Percentiles rank a stretch among this genome's conserved stretches.
Conservation (phyloP, 2,329 filamentous ascomycete species). For the Pyrenophora teres region DNA sequence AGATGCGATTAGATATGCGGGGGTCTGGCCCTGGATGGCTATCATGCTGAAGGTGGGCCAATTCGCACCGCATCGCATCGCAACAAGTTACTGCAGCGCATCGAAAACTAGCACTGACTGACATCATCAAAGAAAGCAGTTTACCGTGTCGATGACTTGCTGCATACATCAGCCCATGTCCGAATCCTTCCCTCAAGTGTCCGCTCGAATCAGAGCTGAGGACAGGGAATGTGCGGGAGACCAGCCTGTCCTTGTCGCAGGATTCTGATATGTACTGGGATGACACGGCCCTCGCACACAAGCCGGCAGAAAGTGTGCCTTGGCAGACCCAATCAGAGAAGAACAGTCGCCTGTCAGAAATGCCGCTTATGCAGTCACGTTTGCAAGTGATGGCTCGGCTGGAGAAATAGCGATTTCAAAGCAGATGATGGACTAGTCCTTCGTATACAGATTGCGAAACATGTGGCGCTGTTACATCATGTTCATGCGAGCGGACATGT, state of each 20-base stretch:
- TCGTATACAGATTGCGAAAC: slow-evolving; percentile 24
- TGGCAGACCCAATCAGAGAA: slow-evolving; percentile 32
- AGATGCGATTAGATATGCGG: slow-evolving; percentile 1
- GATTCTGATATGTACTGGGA: slow-evolving; percentile 30
- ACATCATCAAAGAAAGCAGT: slow-evolving; percentile 34
- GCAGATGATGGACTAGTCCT: slow-evolving; percentile 24
- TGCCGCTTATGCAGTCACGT: slow-evolving; percentile 49
- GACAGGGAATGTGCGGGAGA: slow-evolving; percentile 39
- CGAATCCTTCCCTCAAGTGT: slow-evolving; percentile 36
- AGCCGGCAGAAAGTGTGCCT: slow-evolving; percentile 36
- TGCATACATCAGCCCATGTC: slow-evolving; percentile 46
- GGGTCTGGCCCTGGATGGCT: slow-evolving; percentile 16
- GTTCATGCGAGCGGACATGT: slow-evolving; percentile 18
- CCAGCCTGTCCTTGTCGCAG: slow-evolving; percentile 36
- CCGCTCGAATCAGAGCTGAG: slow-evolving; percentile 38
- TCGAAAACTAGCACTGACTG: slow-evolving; percentile 32
- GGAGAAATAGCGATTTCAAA: slow-evolving; percentile 42
- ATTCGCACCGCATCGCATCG: slow-evolving; percentile 15
- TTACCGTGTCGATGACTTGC: slow-evolving; percentile 27
- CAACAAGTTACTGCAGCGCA: slow-evolving; percentile 18
- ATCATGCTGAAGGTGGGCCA: slow-evolving; percentile 23
- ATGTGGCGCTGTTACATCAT: slow-evolving; percentile 27
- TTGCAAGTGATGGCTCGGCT: slow-evolving; percentile 41
- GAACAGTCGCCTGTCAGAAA: slow-evolving; percentile 30
- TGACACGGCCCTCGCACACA: slow-evolving; percentile 38